Evolutionary conservation across 345 rosid species (phyloP).

Genomic region (Viola odorata): DNA sequence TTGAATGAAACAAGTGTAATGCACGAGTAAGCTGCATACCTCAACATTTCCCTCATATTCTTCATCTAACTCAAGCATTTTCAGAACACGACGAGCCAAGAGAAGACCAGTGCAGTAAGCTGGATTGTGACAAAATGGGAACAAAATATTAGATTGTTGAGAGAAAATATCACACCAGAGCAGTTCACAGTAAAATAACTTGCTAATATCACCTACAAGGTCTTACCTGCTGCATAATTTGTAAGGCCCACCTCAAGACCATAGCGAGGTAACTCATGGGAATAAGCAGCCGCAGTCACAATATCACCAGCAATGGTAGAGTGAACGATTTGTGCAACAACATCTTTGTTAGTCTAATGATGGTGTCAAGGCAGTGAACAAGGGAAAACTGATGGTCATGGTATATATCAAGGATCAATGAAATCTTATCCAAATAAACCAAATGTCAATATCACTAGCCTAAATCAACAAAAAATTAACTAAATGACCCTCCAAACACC

Average conservation of each 20-base stretch:
- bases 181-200: too few relatives aligned
- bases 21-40: conserved; percentile 39
- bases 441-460: too few relatives aligned
- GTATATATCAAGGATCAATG: too few relatives aligned
- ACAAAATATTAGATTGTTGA: too few relatives aligned
- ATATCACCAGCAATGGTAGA: conserved; percentile 57
- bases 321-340: conserved; percentile 47
- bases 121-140: conserved; percentile 4
- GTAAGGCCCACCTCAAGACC: conserved; percentile 69
- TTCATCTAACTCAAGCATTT: conserved; percentile 58
- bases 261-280: conserved; percentile 57
- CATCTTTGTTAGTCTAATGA: conserved; percentile 60
- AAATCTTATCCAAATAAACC: too few relatives aligned
- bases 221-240: conserved; percentile 73
- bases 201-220: too few relatives aligned
- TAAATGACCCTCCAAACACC: neutral
- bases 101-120: conserved; percentile 77
- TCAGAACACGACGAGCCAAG: conserved; percentile 65
- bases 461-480: neutral
- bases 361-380: conserved; percentile 15
- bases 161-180: too few relatives aligned
- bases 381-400: too few relatives aligned
- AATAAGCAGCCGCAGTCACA: conserved; percentile 58
- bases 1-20: too few relatives aligned
- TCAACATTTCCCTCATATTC: conserved; percentile 65